Evolutionary conservation across 352 stramenopile genomes (phyloP).

Genomic region (Globisporangium orthogonon): DNA sequence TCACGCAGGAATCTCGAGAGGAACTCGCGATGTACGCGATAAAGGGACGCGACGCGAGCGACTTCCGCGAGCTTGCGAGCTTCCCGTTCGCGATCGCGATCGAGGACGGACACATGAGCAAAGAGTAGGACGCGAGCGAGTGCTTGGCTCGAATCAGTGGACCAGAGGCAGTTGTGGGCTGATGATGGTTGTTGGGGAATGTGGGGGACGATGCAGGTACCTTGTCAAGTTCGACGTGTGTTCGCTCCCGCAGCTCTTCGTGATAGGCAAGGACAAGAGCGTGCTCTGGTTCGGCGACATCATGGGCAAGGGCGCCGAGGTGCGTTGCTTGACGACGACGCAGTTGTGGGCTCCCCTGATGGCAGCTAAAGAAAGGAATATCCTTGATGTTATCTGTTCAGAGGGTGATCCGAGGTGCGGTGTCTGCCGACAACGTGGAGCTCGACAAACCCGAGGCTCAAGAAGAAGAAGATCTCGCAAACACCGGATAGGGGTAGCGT

Average conservation of each 20-base stretch:
- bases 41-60: conserved; percentile 43
- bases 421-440: conserved; percentile 23
- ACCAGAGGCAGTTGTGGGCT: background rate
- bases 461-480: conserved; percentile 1
- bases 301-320: conserved; percentile 26
- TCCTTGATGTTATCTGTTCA: background rate
- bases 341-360: background rate
- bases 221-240: conserved; percentile 60
- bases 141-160: background rate
- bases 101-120: conserved; percentile 67
- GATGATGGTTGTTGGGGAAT: background rate
- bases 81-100: conserved; percentile 60
- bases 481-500: background rate
- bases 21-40: conserved; percentile 55
- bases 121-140: conserved; percentile 27
- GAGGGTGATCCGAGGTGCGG: conserved; percentile 26
- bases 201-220: conserved; percentile 23
- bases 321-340: conserved; percentile 4
- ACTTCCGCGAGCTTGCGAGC: conserved; percentile 42
- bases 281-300: conserved; percentile 56
- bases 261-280: conserved; percentile 49
- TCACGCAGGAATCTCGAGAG: conserved; percentile 66
- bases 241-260: conserved; percentile 46
- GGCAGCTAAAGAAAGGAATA: no score
- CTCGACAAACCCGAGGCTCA: background rate